Evolutionary conservation across 257 asterid species (phyloP).

Genomic region (Lithospermum erythrorhizon): DNA sequence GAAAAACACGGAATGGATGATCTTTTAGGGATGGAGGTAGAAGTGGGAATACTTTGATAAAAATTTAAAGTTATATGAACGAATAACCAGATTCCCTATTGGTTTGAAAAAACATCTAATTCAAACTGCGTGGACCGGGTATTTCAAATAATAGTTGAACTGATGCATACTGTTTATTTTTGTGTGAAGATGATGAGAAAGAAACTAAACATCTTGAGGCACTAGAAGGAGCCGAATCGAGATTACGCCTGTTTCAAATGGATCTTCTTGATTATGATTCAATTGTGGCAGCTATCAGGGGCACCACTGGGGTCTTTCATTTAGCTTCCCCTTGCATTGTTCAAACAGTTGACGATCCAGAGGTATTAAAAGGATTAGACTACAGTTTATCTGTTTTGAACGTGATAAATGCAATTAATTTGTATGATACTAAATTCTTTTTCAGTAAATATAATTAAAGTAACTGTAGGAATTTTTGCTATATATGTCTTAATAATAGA

Average conservation of each 20-base stretch:
- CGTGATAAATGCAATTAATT: not conserved
- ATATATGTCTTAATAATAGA: not conserved
- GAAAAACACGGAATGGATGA: too few relatives aligned
- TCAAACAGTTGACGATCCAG: slow-evolving; percentile 52
- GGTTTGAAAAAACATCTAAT: too few relatives aligned
- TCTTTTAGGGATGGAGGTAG: too few relatives aligned
- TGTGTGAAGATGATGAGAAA: not conserved
- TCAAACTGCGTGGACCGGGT: too few relatives aligned
- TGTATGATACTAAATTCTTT: not conserved
- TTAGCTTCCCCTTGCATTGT: slow-evolving; percentile 62
- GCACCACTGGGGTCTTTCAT: slow-evolving; percentile 58
- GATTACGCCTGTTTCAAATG: slow-evolving; percentile 51
- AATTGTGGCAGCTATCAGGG: slow-evolving; percentile 43
- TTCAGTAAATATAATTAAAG: too few relatives aligned
- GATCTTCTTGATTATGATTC: slow-evolving; percentile 63
- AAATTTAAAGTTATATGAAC: too few relatives aligned
- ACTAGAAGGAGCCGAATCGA: slow-evolving; percentile 55
- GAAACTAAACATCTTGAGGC: not conserved
- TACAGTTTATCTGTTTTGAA: too few relatives aligned
- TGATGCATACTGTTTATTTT: too few relatives aligned
- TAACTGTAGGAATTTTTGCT: too few relatives aligned
- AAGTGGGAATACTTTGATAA: too few relatives aligned
- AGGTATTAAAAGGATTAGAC: slow-evolving; percentile 20
- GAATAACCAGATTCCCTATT: too few relatives aligned
- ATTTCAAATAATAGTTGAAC: too few relatives aligned